Percentiles rank a stretch among this genome's conserved stretches.
phyloP scores from a whole-genome alignment of 257 asterid genomes.

The Leptodermis oblonga region DNA sequence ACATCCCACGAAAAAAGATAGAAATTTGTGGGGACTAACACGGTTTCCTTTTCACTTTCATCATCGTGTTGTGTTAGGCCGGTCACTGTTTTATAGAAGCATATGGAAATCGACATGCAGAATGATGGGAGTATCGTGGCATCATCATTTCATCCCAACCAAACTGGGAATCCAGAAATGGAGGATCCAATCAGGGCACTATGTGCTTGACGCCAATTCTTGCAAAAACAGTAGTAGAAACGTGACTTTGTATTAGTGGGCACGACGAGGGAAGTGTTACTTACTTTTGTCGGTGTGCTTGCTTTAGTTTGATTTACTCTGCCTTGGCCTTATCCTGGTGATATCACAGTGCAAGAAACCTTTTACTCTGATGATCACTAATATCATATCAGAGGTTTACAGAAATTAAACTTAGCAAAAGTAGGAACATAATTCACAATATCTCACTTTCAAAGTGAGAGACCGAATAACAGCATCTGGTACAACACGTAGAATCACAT shows the following conservation, averaged over 20 bases:
- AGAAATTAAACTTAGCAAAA: not conserved
- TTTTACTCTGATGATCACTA: too few relatives aligned
- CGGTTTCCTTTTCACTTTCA: not conserved
- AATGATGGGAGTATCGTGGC: constrained; percentile 3
- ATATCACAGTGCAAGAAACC: too few relatives aligned
- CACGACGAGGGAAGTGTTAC: too few relatives aligned
- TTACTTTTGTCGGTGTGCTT: too few relatives aligned
- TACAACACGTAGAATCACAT: not conserved
- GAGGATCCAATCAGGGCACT: too few relatives aligned
- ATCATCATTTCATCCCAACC: not conserved
- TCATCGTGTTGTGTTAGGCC: not conserved
- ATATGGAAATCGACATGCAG: not conserved
- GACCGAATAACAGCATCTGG: not conserved
- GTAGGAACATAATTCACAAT: not conserved
- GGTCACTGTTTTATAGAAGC: not conserved
- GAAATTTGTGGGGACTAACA: constrained; percentile 4
- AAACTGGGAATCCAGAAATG: not conserved
- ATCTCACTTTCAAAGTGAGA: not conserved
- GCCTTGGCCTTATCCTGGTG: too few relatives aligned
- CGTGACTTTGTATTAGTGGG: too few relatives aligned
- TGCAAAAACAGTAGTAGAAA: too few relatives aligned
- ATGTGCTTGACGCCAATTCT: too few relatives aligned
- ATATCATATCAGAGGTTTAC: not conserved
- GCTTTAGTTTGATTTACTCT: too few relatives aligned
- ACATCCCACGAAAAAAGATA: not conserved